Evolutionary conservation across 768 basidiomycete genomes (phyloP).

Genomic region (Tulasnella calospora): DNA sequence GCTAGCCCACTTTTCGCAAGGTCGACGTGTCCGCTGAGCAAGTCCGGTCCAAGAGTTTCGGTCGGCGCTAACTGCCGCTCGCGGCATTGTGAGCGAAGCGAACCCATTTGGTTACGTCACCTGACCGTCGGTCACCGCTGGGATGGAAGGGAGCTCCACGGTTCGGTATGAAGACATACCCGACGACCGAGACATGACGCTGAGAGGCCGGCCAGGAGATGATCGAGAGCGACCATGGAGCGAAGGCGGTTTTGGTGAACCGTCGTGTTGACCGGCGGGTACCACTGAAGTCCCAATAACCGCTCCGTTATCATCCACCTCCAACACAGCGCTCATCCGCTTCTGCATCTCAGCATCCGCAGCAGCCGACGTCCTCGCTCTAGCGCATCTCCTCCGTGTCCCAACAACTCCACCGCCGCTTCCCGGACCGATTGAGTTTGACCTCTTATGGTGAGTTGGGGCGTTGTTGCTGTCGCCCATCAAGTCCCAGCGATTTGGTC

Average conservation of each 20-base stretch:
- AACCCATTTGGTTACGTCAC: slow-evolving; percentile 32
- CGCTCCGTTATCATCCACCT: slow-evolving; percentile 40
- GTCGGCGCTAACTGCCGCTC: slow-evolving; percentile 42
- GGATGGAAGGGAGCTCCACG: slow-evolving; percentile 37
- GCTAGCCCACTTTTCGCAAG: slow-evolving; percentile 74
- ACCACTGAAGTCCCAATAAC: slow-evolving; percentile 13
- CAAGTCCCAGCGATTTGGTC: neutral
- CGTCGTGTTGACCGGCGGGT: neutral
- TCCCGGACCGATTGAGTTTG: too few species aligned
- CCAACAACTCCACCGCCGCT: neutral
- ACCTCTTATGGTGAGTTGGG: neutral
- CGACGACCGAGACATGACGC: neutral
- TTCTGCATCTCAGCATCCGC: slow-evolving; percentile 9
- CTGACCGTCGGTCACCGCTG: slow-evolving; percentile 28
- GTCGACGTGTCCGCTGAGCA: slow-evolving; percentile 41
- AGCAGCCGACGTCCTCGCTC: neutral
- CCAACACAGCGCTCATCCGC: slow-evolving; percentile 41
- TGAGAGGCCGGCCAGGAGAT: slow-evolving; percentile 28
- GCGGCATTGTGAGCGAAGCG: slow-evolving; percentile 45
- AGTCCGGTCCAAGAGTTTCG: slow-evolving; percentile 36
- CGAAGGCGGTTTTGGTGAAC: slow-evolving; percentile 25
- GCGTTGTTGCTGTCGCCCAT: neutral
- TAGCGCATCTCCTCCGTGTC: neutral
- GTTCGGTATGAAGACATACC: slow-evolving; percentile 30
- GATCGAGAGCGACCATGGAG: slow-evolving; percentile 31